These are phyloP conservation scores for Diaporthe destruens DNA, from an alignment of 2,329 filamentous ascomycete species.

Conservation along the genomic window DNA sequence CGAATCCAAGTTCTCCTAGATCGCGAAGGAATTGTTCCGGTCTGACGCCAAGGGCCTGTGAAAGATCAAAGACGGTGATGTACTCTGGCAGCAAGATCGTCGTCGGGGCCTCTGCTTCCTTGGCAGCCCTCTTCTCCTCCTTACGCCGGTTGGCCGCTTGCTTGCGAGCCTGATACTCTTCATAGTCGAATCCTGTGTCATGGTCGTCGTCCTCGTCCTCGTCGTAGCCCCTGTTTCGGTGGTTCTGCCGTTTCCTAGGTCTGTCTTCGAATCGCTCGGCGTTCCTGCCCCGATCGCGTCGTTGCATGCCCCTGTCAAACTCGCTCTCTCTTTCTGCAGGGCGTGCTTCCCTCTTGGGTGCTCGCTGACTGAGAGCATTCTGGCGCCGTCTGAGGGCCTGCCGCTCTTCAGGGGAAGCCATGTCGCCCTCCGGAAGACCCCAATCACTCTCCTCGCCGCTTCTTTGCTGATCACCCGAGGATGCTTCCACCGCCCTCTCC, in stretches of 20 bases:
- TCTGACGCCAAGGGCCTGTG: constrained; percentile 78
- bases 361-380: constrained; percentile 2
- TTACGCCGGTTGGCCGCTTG: constrained; percentile 57
- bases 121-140: constrained; percentile 57
- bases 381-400: neutral
- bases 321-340: constrained; percentile 21
- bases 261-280: neutral
- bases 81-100: constrained; percentile 87
- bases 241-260: constrained; percentile 24
- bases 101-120: constrained; percentile 60
- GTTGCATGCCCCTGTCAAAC: neutral
- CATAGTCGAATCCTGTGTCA: constrained; percentile 49
- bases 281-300: constrained; percentile 41
- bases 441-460: neutral
- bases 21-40: constrained; percentile 79
- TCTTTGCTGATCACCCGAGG: neutral
- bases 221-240: constrained; percentile 42
- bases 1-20: constrained; percentile 88
- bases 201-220: constrained; percentile 55
- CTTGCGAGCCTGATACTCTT: constrained; percentile 52
- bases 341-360: neutral
- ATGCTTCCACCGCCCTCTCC: neutral
- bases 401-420: neutral
- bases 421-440: neutral
- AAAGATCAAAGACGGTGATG: constrained; percentile 88